Base-by-base conservation (phyloP, 306 rosid species). In the Inga oerstediana region DNA sequence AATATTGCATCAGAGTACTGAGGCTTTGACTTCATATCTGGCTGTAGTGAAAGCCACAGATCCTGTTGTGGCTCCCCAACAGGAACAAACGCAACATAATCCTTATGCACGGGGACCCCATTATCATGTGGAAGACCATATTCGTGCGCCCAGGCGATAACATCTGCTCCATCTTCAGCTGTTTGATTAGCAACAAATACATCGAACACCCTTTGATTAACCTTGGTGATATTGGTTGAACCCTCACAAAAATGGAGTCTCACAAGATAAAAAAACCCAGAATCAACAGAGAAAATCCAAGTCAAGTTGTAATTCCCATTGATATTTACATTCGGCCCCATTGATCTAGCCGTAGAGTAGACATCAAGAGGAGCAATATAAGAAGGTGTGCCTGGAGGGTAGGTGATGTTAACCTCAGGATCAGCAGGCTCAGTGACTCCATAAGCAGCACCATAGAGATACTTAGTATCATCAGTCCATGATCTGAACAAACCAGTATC, bases 171-270 rank as follows among this genome's bases (percentile, higher is more conserved):
- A 0, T 3, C 1, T 65, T 19, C 4, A 54, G 97, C 98, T 41
- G 97, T 96, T 82, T 92, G 91, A 79, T 94, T 97, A 52, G 72
- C 72, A 81, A 97, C 82, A 83, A 79, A 91, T 72, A 94, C 88
- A 72, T 89, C 62, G 62, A 97, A 97, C 58, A 90, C 97, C 76
- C 94, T 89, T 73, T 94, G 92, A 85, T 97, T 91, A 10, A 15
- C 0, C 78, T 67, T 77, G 48, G 86, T 84, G 34, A 97, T 83
- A 71, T 52, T 84, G 5, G 80, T 15, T 1, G 87, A 41, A 48
- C 86, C 85, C 90, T 97, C 99, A 79, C 97, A 94, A 80, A 97
- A 94, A 84, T 97, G 97, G 62, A 97, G 97, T 85, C 99, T 88
- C 78, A 92, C 98, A 77, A 97, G 91, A 92, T 94, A 94, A 24